phyloP scores from a whole-genome alignment of 2,329 filamentous ascomycete species.

The Pyrenochaeta sp. region DNA sequence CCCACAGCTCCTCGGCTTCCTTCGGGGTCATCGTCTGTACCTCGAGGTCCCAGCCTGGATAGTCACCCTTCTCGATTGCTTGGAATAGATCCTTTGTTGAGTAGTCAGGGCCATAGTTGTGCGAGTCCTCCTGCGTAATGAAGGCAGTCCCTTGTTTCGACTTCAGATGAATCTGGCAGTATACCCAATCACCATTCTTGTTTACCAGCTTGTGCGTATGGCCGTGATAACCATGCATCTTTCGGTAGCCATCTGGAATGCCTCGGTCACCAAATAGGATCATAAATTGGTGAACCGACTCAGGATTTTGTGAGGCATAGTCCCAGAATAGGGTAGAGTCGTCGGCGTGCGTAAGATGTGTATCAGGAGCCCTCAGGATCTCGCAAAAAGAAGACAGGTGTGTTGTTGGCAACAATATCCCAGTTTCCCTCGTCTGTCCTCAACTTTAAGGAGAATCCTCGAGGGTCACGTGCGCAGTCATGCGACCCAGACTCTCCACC shows the following conservation, averaged over 20 bases:
- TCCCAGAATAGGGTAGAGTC: constrained; percentile 74
- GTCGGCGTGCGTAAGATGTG: constrained; percentile 72
- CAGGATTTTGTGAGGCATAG: constrained; percentile 63
- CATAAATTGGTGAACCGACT: constrained; percentile 63
- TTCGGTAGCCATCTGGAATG: constrained; percentile 63
- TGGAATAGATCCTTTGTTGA: constrained; percentile 62
- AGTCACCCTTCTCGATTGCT: constrained; percentile 63
- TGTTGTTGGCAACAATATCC: constrained; percentile 78
- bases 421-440: constrained; percentile 26
- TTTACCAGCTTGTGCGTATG: constrained; percentile 64
- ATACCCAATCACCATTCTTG: constrained; percentile 63
- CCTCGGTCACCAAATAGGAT: constrained; percentile 64
- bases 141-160: constrained; percentile 61
- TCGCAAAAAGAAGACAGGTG: constrained; percentile 77
- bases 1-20: constrained; percentile 61
- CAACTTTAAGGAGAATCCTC: not conserved
- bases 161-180: constrained; percentile 63
- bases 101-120: constrained; percentile 61
- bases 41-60: constrained; percentile 60
- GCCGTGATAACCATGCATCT: constrained; percentile 64
- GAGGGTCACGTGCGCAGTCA: not conserved
- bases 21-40: constrained; percentile 63
- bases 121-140: constrained; percentile 61
- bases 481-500: not conserved
- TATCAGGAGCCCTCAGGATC: constrained; percentile 75